Evolutionary conservation across 306 rosid genomes (phyloP), one percentile per base, ranked within the genome.

Genomic region (Senna siamea): DNA sequence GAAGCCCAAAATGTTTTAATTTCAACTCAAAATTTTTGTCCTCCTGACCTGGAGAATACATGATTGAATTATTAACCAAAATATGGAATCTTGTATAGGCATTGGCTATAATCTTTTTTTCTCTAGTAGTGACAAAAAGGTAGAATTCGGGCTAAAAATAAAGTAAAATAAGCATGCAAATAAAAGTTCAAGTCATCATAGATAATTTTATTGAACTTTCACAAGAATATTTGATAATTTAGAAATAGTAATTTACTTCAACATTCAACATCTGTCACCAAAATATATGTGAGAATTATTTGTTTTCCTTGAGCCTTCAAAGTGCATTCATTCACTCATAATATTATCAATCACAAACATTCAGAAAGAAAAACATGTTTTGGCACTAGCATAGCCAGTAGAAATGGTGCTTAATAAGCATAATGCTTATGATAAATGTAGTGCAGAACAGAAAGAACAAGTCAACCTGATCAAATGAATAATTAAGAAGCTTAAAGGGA

Each of bases 21-120:
- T 87, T 93, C 77, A 93, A 38, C 84, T 93, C 93, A 37, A 88
- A 72, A 75, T 88, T 85, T 76, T 80, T 88, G 78, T 93, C 91
- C 76, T 93, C 98, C 57, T 82, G 72, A 50, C 98, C 98, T 93
- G 91, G 73, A 73, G 41, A 70, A 30, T n/a, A 57, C 14, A 51
- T 20, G 47, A 79, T 5, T 54, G 69, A 34, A 62, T 54, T 37
- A 59, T 23, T 51, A 15, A 60, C 40, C 28, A 18, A 3, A 18
- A 37, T 37, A 37, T 37, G 7, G 40, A 37, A 37, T 1, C 40
- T 37, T 37, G 40, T 37, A 5, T 7, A 37, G 44, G 13, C n/a
- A 59, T 15, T 20, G 20, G 26, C 66, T n/a, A 35, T 13, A 14
- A 12, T 7, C 9, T 6, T 70, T 5, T 70, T 47, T 54, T 9